phyloP scores from a whole-genome alignment of 768 basidiomycete species.

The Mycena vulgaris region DNA sequence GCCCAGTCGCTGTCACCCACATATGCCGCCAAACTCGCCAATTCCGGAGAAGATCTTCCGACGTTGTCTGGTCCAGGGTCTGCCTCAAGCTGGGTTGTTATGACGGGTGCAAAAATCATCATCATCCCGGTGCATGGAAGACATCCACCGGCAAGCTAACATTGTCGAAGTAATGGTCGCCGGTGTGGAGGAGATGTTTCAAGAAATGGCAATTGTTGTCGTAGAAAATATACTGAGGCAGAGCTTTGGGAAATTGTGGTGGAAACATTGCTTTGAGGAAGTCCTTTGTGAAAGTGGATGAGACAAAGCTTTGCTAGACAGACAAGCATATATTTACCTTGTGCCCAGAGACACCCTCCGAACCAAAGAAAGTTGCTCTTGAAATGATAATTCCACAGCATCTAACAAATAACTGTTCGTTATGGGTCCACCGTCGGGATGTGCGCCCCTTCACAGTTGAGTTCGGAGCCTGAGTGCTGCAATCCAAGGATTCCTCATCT shows the following conservation, averaged over 20 bases:
- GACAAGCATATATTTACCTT: slow-evolving; percentile 24
- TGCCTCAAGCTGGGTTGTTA: background rate
- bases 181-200: slow-evolving; percentile 21
- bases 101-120: slow-evolving; percentile 5
- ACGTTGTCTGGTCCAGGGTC: no score
- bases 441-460: background rate
- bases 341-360: slow-evolving; percentile 29
- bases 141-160: slow-evolving; percentile 40
- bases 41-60: no score
- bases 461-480: background rate
- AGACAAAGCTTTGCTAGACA: background rate
- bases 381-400: slow-evolving; percentile 36
- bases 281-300: background rate
- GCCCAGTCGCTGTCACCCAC: no score
- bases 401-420: slow-evolving; percentile 38
- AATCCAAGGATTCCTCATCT: background rate
- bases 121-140: slow-evolving; percentile 34
- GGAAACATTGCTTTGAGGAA: slow-evolving; percentile 37
- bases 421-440: slow-evolving; percentile 29
- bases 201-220: slow-evolving; percentile 42
- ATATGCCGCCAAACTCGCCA: no score
- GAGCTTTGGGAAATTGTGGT: background rate
- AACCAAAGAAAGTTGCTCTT: slow-evolving; percentile 31
- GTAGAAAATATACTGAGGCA: slow-evolving; percentile 37
- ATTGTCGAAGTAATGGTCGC: slow-evolving; percentile 33